phyloP scores from a whole-genome alignment of 495 filamentous ascomycete species.

The Rostrohypoxylon terebratum region DNA sequence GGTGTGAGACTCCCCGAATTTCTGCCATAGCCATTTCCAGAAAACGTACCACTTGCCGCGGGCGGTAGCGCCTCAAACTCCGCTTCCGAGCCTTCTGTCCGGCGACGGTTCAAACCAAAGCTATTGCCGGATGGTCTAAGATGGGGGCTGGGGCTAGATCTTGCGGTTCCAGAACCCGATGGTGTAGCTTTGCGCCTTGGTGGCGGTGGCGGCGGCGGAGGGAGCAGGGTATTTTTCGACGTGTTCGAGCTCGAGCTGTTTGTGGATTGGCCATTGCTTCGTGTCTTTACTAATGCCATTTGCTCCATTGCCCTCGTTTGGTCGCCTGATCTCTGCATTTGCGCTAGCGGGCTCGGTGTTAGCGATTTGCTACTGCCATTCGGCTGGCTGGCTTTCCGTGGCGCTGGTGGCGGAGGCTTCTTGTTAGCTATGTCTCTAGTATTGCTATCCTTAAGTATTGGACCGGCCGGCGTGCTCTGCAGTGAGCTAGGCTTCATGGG shows the following conservation, averaged over 20 bases:
- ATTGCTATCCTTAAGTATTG: conserved; percentile 23
- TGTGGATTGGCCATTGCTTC: conserved; percentile 6
- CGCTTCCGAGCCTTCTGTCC: conserved; percentile 48
- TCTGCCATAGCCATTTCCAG: conserved; percentile 19
- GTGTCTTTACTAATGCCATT: conserved; percentile 39
- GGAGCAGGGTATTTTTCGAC: conserved; percentile 16
- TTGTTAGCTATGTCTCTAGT: conserved; percentile 31
- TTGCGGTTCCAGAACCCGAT: conserved; percentile 24
- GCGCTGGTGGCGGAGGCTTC: conserved; percentile 32
- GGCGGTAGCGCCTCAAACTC: conserved; percentile 47
- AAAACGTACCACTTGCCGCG: conserved; percentile 19
- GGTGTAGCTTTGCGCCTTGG: conserved; percentile 59
- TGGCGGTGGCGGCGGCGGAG: conserved; percentile 56
- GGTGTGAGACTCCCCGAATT: conserved; percentile 26
- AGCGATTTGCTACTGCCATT: conserved; percentile 2
- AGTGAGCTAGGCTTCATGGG: conserved; percentile 76
- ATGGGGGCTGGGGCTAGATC: conserved; percentile 37
- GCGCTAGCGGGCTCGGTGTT: conserved; percentile 48
- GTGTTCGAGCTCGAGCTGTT: conserved; percentile 1
- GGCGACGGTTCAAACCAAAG: conserved; percentile 28
- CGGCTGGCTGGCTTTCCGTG: conserved; percentile 29
- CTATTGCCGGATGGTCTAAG: background rate
- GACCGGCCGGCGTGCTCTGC: conserved; percentile 56
- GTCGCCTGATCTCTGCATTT: conserved; percentile 51
- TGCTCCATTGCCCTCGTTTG: conserved; percentile 40